phyloP scores from a whole-genome alignment of 176 grass and related monocot species.

The Carex littledalei region DNA sequence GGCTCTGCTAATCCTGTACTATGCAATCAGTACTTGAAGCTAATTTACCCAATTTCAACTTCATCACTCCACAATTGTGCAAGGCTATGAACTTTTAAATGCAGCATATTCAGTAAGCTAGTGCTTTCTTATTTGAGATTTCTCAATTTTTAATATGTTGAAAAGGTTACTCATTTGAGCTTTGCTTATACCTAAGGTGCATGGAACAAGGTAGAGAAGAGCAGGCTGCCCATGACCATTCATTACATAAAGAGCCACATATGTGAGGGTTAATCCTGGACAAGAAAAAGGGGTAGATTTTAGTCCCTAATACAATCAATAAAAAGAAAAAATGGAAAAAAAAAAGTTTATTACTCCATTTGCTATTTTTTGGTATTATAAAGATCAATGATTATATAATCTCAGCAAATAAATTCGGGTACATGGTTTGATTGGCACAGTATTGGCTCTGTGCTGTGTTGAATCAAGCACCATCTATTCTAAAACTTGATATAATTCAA shows the following conservation, averaged over 20 bases:
- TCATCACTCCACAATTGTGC: conserved; percentile 2
- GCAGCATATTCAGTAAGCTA: background rate
- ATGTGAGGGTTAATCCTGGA: conserved; percentile 81
- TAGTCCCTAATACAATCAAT: background rate
- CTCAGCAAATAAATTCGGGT: background rate
- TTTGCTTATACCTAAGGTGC: conserved; percentile 60
- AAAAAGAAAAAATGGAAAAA: background rate
- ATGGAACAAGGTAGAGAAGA: conserved; percentile 96
- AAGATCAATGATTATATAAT: background rate
- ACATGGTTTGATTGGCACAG: background rate
- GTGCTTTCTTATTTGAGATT: background rate
- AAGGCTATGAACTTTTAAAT: background rate
- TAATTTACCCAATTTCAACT: background rate
- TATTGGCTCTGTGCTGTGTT: background rate
- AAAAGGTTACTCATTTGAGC: background rate
- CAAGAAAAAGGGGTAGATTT: background rate
- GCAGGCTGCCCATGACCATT: conserved; percentile 83
- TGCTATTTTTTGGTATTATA: background rate
- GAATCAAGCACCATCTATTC: background rate
- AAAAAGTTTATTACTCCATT: background rate
- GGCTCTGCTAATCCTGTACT: background rate
- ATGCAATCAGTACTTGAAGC: background rate
- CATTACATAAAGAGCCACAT: conserved; percentile 72
- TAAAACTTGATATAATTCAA: background rate
- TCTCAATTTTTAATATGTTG: background rate